A percentile compares a stretch with the other conserved stretches of the same genome.
These are phyloP conservation scores for Solanum bulbocastanum DNA, from an alignment of 257 asterid genomes.

Conservation along the genomic window DNA sequence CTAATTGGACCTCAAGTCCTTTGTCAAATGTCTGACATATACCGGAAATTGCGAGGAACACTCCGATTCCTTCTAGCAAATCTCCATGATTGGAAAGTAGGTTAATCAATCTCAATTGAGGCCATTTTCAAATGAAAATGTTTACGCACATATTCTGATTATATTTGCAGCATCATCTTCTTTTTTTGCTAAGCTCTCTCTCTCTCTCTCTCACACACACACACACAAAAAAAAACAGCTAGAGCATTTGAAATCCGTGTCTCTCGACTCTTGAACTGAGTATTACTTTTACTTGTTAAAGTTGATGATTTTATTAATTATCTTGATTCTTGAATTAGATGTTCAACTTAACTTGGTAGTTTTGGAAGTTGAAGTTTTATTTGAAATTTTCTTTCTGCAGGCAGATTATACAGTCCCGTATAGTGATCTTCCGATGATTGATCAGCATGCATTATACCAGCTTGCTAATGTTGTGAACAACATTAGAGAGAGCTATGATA, in stretches of 20 bases:
- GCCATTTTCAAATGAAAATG: not conserved
- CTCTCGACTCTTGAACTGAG: not conserved
- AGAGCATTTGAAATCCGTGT: not conserved
- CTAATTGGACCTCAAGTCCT: conserved; percentile 78
- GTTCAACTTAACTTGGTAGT: not conserved
- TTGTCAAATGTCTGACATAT: conserved; percentile 92
- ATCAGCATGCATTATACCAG: conserved; percentile 81
- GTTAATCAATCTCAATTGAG: conserved; percentile 4
- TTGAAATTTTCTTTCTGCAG: conserved; percentile 25
- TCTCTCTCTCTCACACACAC: not conserved
- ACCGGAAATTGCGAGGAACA: conserved; percentile 94
- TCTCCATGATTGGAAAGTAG: conserved; percentile 96
- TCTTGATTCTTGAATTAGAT: not conserved
- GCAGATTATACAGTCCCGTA: conserved; percentile 67
- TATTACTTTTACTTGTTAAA: not conserved
- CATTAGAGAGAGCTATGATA: conserved; percentile 79
- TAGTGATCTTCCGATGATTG: conserved; percentile 72
- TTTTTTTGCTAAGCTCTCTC: not conserved
- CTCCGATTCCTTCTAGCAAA: conserved; percentile 89
- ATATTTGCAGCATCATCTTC: not conserved
- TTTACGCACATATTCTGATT: not conserved
- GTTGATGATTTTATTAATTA: not conserved
- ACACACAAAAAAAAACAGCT: not conserved
- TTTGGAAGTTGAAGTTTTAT: not conserved
- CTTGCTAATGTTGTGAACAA: conserved; percentile 67